Conservation (phyloP, 73 alveolate species). For the Blepharisma japonicum region DNA sequence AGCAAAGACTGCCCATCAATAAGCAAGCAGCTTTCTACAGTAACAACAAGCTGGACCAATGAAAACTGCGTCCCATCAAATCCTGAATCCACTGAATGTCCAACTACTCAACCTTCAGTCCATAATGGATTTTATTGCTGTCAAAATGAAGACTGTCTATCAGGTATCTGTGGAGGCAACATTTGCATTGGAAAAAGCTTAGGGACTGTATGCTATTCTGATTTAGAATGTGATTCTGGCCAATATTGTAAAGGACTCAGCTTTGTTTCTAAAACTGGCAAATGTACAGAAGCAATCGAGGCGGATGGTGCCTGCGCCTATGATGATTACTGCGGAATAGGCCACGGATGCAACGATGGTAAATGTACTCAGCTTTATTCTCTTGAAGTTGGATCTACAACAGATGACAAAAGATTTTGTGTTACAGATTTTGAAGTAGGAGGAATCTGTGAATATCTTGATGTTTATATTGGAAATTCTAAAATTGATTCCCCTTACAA, state of each 20-base stretch:
- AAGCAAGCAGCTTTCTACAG: too few species aligned
- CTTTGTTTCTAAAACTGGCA: too few species aligned
- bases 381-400: neutral
- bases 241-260: neutral
- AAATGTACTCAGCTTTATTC: slow-evolving; percentile 8
- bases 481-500: slow-evolving; percentile 6
- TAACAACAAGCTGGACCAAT: too few species aligned
- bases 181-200: neutral
- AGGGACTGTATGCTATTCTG: neutral
- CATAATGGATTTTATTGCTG: neutral
- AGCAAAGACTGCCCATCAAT: too few species aligned
- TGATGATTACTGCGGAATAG: neutral
- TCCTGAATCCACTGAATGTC: too few species aligned
- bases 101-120: too few species aligned
- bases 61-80: too few species aligned
- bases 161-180: neutral
- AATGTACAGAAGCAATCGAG: neutral
- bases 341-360: neutral
- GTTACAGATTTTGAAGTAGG: neutral
- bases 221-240: neutral
- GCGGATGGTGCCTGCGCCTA: neutral
- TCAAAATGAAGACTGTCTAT: neutral
- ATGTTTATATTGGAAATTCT: neutral
- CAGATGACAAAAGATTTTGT: slow-evolving; percentile 14
- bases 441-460: slow-evolving; percentile 14